Conservation (phyloP, 768 basidiomycete genomes). For the Tulasnella sp. region DNA sequence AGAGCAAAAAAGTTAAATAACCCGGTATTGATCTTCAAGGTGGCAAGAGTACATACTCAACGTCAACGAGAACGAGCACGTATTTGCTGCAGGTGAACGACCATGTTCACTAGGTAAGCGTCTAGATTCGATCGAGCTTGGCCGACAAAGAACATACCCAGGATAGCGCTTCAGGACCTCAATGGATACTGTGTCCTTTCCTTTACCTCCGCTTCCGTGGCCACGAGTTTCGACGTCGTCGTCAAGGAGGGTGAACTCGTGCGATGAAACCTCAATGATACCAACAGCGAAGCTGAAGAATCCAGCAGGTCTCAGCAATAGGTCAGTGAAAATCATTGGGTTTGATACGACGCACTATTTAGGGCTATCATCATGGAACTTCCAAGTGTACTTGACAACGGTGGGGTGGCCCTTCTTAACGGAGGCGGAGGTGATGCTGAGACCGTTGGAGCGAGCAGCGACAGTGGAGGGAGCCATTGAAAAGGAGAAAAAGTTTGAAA, state of each 20-base stretch:
- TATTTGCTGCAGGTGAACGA: not conserved
- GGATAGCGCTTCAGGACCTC: not conserved
- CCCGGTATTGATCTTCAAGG: too few relatives aligned
- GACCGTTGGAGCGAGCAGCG: not conserved
- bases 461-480: not conserved
- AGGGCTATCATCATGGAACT: not conserved
- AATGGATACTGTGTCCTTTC: not conserved
- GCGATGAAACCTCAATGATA: not conserved
- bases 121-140: not conserved
- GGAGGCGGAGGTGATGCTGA: not conserved
- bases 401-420: not conserved
- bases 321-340: not conserved
- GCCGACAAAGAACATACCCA: not conserved
- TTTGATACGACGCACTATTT: not conserved
- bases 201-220: not conserved
- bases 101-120: not conserved
- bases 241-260: not conserved
- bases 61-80: not conserved
- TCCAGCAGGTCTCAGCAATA: not conserved
- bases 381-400: not conserved
- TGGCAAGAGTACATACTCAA: not conserved
- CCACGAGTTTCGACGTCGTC: not conserved
- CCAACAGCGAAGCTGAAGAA: not conserved
- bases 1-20: too few relatives aligned
- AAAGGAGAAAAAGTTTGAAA: not conserved